Base-by-base conservation (phyloP, 306 rosid genomes). In the Vicia sativa region DNA sequence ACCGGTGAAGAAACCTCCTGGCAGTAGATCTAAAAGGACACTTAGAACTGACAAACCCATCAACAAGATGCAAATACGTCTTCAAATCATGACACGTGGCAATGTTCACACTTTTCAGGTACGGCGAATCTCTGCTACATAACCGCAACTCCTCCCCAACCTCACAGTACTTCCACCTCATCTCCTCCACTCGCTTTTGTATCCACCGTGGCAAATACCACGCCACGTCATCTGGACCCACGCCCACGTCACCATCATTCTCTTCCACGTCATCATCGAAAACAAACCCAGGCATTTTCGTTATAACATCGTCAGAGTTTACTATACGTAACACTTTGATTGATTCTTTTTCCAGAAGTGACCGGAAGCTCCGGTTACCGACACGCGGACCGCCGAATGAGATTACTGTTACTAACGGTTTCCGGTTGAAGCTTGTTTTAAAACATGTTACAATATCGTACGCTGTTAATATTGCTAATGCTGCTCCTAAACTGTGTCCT, bases 401-500 rank as follows among this genome's bases (percentile, higher is more conserved):
- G 0, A 90, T 67, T 1, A 90, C 98, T 2, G 96, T 87, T 19
- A 87, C 87, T 0, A 67, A 74, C 10, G 90, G 91, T 2, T 66
- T 28, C 2, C 11, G 62, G 19, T 44, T 9, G 38, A 34, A 34
- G 38, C 2, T 34, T 34, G 9, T 34, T 34, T 7, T 50, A 48
- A 87, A 81, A 4, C 69, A 56, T 0, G 58, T 49, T 14, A 62
- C 80, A 14, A 87, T 67, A 48, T 93, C 90, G 16, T 80, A 82
- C 0, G 99, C 97, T 0, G 87, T 78, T 8, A 93, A 79, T 0
- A 80, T 90, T 0, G 99, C 99, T 2, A 93, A 52, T n/a, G 99
- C 97, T 0, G 96, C 97, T 9, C 99, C 99, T 8, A 93, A 79
- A 45, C 99, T 93, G 61, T 93, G 99, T 11, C 97, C 99, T 0